Evolutionary conservation across 306 rosid species (phyloP).

Genomic region (Dryas alaskensis): DNA sequence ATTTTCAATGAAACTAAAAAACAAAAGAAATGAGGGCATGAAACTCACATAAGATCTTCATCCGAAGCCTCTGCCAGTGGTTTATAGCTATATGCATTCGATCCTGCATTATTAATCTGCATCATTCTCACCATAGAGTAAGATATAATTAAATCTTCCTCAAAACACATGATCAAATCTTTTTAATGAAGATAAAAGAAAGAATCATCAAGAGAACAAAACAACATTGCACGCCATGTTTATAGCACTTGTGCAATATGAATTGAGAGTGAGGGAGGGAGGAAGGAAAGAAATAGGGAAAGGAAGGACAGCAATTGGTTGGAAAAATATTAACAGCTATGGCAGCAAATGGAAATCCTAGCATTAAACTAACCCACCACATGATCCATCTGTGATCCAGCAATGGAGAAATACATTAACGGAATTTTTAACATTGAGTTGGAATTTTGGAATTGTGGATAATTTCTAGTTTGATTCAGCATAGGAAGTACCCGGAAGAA

Average conservation of each 20-base stretch:
- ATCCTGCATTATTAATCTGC: constrained; percentile 98
- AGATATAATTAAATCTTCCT: constrained; percentile 29
- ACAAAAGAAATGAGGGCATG: neutral
- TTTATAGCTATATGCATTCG: constrained; percentile 88
- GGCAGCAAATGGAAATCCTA: neutral
- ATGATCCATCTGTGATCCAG: neutral
- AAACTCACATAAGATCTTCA: constrained; percentile 88
- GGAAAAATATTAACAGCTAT: neutral
- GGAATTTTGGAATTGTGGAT: neutral
- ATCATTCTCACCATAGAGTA: constrained; percentile 39
- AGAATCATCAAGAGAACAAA: neutral
- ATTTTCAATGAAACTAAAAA: neutral
- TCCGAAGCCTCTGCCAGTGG: constrained; percentile 92
- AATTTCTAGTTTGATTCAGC: neutral
- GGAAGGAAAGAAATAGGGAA: neutral
- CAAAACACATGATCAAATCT: constrained; percentile 7
- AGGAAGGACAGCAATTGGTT: neutral
- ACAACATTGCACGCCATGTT: neutral
- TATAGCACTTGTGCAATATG: neutral
- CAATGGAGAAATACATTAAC: neutral
- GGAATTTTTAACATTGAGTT: neutral
- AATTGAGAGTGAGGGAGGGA: neutral
- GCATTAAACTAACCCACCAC: neutral
- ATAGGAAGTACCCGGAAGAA: neutral
- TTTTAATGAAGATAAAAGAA: neutral